phyloP scores from a whole-genome alignment of 805 yeast species.

The Lipomyces spencermartinsiae region DNA sequence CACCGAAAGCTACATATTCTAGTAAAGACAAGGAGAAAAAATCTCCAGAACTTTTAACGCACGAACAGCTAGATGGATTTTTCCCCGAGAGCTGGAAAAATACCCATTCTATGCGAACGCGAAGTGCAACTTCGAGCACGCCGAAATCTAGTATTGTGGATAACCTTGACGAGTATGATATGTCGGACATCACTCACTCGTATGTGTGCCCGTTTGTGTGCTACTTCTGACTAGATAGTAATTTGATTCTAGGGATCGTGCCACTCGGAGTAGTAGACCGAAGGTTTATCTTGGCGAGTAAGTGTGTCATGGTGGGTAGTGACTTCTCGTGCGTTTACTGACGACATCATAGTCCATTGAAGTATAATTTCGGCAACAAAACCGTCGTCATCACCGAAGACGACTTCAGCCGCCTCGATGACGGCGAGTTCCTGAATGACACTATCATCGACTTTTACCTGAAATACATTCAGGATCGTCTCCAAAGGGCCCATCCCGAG shows the following conservation, averaged over 20 bases:
- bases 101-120: background rate
- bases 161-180: constrained; percentile 14
- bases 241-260: background rate
- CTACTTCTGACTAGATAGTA: background rate
- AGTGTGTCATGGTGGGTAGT: background rate
- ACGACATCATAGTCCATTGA: constrained; percentile 22
- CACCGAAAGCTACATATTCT: constrained; percentile 2
- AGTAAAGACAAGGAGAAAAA: background rate
- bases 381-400: constrained; percentile 63
- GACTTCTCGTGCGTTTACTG: background rate
- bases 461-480: constrained; percentile 44
- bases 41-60: background rate
- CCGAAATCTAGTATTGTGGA: constrained; percentile 14
- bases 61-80: constrained; percentile 6
- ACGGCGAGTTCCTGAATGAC: constrained; percentile 89
- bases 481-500: constrained; percentile 44
- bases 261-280: constrained; percentile 18
- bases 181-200: constrained; percentile 15
- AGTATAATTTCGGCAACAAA: constrained; percentile 57
- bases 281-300: constrained; percentile 28
- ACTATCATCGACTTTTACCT: constrained; percentile 84
- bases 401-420: constrained; percentile 80
- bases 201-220: background rate
- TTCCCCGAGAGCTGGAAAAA: constrained; percentile 4
- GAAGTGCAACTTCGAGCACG: constrained; percentile 11